Evolutionary conservation across 345 rosid genomes (phyloP).

Genomic region (Rhodomyrtus tomentosa): DNA sequence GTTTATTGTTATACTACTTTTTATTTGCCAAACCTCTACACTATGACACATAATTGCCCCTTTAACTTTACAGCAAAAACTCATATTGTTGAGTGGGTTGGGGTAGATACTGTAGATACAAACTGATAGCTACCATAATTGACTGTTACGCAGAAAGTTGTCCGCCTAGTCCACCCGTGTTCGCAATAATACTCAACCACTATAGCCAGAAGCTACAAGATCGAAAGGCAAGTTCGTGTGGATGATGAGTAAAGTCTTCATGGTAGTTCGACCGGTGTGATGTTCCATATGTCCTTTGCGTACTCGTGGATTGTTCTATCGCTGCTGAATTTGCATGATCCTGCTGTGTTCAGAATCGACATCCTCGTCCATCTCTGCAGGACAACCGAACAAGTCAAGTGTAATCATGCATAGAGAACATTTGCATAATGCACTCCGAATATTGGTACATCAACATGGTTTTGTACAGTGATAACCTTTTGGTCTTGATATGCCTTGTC

Average conservation of each 20-base stretch:
- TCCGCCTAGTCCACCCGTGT: not conserved
- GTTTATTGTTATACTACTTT: not conserved
- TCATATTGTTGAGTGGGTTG: not conserved
- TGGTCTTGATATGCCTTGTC: conserved; percentile 41
- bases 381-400: not conserved
- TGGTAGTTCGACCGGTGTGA: conserved; percentile 23
- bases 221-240: not conserved
- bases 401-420: not conserved
- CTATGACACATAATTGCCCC: not conserved
- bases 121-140: not conserved
- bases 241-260: conserved; percentile 1
- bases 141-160: not conserved
- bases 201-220: not conserved
- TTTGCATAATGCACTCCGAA: not conserved
- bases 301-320: conserved; percentile 50
- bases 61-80: not conserved
- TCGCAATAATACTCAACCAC: not conserved
- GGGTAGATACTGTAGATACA: not conserved
- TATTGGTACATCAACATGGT: not conserved
- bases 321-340: conserved; percentile 52
- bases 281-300: conserved; percentile 48
- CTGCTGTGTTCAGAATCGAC: conserved; percentile 57
- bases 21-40: not conserved
- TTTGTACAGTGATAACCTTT: conserved; percentile 14
- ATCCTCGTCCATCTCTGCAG: conserved; percentile 46